These are phyloP conservation scores for Populus davidiana DNA, from an alignment of 345 rosid species.

Conservation along the genomic window DNA sequence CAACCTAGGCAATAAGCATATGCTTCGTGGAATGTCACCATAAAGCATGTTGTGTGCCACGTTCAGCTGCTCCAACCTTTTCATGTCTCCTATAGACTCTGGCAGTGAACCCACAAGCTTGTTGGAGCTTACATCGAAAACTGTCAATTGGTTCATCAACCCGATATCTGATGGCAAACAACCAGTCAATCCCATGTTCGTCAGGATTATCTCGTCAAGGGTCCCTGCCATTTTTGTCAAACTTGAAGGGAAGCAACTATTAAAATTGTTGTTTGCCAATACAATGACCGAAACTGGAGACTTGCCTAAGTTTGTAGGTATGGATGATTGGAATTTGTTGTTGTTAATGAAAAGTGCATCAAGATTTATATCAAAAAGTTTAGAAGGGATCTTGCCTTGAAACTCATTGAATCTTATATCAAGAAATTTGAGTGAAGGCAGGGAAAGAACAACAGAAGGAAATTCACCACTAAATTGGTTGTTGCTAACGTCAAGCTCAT, in stretches of 20 bases:
- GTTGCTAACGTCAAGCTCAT: constrained; percentile 78
- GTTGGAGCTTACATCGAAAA: constrained; percentile 70
- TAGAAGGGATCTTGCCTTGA: constrained; percentile 51
- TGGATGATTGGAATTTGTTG: constrained; percentile 62
- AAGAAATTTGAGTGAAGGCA: constrained; percentile 72
- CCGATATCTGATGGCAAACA: constrained; percentile 65
- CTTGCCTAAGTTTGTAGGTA: constrained; percentile 73
- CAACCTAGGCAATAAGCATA: constrained; percentile 60
- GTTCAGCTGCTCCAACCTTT: constrained; percentile 75
- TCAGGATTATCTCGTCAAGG: constrained; percentile 48
- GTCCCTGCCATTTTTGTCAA: constrained; percentile 61
- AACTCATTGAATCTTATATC: constrained; percentile 70
- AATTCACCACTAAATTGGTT: constrained; percentile 62
- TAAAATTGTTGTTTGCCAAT: constrained; percentile 63
- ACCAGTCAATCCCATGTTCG: constrained; percentile 55
- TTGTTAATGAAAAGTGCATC: constrained; percentile 82
- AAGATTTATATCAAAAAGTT: constrained; percentile 60
- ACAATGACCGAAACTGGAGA: constrained; percentile 76
- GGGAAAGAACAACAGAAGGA: constrained; percentile 51
- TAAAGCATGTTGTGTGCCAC: constrained; percentile 59
- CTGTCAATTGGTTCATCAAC: constrained; percentile 45
- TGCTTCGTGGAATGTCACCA: constrained; percentile 58
- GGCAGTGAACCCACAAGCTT: constrained; percentile 67
- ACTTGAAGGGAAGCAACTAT: constrained; percentile 65
- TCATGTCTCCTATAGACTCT: constrained; percentile 58